Conservation (phyloP, 495 filamentous ascomycete species). For the Apodospora peruviana region DNA sequence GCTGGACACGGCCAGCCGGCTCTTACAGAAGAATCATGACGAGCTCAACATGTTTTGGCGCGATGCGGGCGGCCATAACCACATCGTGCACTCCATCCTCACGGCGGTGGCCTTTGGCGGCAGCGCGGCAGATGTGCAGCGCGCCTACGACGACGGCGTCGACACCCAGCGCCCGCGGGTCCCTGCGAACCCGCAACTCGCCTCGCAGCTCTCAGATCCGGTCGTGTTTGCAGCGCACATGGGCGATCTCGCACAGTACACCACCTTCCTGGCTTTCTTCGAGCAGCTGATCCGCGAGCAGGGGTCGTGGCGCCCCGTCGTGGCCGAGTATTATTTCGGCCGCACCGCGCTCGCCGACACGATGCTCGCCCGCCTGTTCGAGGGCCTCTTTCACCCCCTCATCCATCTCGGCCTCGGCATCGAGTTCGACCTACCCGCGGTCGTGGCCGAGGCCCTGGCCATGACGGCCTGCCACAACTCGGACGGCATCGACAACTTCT, state of each 20-base stretch:
- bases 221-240: constrained; percentile 19
- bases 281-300: constrained; percentile 24
- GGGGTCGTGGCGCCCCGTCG: constrained; percentile 21
- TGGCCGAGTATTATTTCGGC: constrained; percentile 27
- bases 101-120: constrained; percentile 25
- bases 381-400: constrained; percentile 28
- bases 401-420: constrained; percentile 38
- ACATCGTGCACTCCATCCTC: constrained; percentile 31
- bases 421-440: constrained; percentile 31
- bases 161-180: constrained; percentile 23
- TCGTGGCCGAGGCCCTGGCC: constrained; percentile 34
- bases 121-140: constrained; percentile 17
- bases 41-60: constrained; percentile 26
- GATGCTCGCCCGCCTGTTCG: constrained; percentile 28
- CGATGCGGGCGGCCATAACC: constrained; percentile 20
- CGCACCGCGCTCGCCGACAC: constrained; percentile 23
- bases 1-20: constrained; percentile 37
- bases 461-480: constrained; percentile 28
- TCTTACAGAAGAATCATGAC: constrained; percentile 60
- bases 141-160: constrained; percentile 21
- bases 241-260: constrained; percentile 23
- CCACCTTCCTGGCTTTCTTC: constrained; percentile 33
- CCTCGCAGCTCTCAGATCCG: constrained; percentile 22
- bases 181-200: constrained; percentile 12
- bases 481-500: constrained; percentile 14